phyloP scores from a whole-genome alignment of 176 grass and related monocot genomes.

The Rhynchospora pubera region DNA sequence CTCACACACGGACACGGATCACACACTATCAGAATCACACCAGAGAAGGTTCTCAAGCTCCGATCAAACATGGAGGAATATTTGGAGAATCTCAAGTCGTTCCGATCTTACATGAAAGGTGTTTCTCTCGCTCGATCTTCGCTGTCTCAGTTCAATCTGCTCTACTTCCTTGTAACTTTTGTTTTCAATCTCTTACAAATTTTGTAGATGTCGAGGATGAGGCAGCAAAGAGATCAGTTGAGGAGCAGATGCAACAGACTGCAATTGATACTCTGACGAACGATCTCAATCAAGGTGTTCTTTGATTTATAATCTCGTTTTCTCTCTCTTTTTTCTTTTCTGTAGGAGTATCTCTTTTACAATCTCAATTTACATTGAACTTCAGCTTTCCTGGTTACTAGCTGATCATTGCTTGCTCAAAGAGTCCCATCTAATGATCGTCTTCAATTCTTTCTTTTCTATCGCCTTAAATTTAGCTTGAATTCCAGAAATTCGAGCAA shows the following conservation, averaged over 20 bases:
- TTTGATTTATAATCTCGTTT: background rate
- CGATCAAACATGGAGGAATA: constrained; percentile 68
- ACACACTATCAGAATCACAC: background rate
- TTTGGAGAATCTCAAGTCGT: constrained; percentile 65
- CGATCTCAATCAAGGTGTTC: constrained; percentile 50
- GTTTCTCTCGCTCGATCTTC: background rate
- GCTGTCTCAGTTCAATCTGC: background rate
- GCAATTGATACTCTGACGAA: constrained; percentile 42
- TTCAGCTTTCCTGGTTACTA: background rate
- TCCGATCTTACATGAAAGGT: constrained; percentile 81
- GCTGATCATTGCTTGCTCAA: background rate
- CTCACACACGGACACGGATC: background rate
- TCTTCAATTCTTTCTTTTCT: background rate
- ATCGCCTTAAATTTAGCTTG: background rate
- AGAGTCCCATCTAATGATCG: background rate
- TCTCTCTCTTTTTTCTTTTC: background rate
- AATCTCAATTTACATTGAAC: background rate
- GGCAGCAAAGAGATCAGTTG: constrained; percentile 59
- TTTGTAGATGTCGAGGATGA: constrained; percentile 68
- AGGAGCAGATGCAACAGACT: constrained; percentile 77
- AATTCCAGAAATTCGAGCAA: background rate
- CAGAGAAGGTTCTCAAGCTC: background rate
- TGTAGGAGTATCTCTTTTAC: background rate
- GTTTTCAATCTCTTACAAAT: background rate
- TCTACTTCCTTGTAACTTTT: background rate